Evolutionary conservation across 257 asterid species (phyloP), one percentile per base, ranked within the genome.

Genomic region (Craterostigma plantagineum): DNA sequence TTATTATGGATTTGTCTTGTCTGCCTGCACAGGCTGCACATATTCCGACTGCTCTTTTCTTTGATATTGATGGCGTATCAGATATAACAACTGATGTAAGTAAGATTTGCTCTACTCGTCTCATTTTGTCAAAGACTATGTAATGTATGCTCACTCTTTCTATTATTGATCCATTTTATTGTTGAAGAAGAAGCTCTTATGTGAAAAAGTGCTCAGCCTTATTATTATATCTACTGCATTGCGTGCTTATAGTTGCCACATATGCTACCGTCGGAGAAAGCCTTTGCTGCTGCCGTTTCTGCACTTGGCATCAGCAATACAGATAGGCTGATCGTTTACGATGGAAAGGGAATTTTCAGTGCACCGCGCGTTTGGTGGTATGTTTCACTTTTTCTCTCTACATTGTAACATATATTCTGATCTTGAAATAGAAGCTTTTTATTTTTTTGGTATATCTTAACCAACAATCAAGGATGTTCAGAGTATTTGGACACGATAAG

Each of bases 321-420:
- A 71, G 90, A 81, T 38, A 73, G 73, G 16, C 55, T 87, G 50
- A 78, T 87, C 57, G 95, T 87, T 39, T 87, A 87, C 64, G 97
- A 87, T 50, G 97, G 95, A 47, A 81, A 87, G 65, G 97, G 97
- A 56, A 71, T 87, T 49, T 87, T 87, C 66, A 81, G 95, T 51
- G 93, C 97, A 11, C 93, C 95, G 49, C 93, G 95, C 54, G 97
- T 87, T 62, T 87, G 97, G 97, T 86, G 97, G 97, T 81, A 61
- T 63, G 94, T 45, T 36, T n/a, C n/a, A n/a, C n/a, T n/a, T n/a
- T n/a, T n/a, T n/a, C n/a, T n/a, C n/a, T n/a, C n/a, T n/a, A n/a
- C n/a, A n/a, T n/a, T n/a, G n/a, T n/a, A n/a, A n/a, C n/a, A n/a
- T n/a, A n/a, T n/a, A n/a, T n/a, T n/a, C n/a, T n/a, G n/a, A n/a